These are phyloP conservation scores for Pleomassaria siparia DNA, from an alignment of 2,329 filamentous ascomycete genomes.

Conservation along the genomic window DNA sequence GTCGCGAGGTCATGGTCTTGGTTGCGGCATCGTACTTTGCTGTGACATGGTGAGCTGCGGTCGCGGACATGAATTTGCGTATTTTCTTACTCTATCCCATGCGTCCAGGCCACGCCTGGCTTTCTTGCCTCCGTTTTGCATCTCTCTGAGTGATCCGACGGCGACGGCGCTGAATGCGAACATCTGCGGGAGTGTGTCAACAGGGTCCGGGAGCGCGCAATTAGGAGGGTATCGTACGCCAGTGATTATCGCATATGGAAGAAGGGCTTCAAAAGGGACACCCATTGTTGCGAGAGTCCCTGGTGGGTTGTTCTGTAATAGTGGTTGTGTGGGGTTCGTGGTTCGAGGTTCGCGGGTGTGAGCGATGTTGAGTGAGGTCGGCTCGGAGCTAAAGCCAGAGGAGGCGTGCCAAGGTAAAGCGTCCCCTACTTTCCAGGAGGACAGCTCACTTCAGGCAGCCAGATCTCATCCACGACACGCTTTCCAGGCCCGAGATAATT, in stretches of 20 bases:
- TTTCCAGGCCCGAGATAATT: constrained; percentile 25
- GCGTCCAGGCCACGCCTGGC: constrained; percentile 60
- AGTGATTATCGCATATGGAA: constrained; percentile 66
- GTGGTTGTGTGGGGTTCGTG: constrained; percentile 20
- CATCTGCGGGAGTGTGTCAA: constrained; percentile 50
- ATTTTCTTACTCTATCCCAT: constrained; percentile 63
- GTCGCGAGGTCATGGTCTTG: constrained; percentile 32
- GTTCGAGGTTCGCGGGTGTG: constrained; percentile 12
- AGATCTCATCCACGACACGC: constrained; percentile 29
- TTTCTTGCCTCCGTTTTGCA: constrained; percentile 65
- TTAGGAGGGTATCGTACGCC: constrained; percentile 50
- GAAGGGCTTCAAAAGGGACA: constrained; percentile 66
- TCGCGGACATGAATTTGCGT: constrained; percentile 10
- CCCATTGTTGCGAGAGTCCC: constrained; percentile 54
- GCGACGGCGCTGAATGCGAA: constrained; percentile 62
- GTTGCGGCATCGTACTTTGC: constrained; percentile 55
- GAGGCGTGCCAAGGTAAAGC: constrained; percentile 4
- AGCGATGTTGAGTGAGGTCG: constrained; percentile 16
- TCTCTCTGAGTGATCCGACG: constrained; percentile 59
- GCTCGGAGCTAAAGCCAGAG: constrained; percentile 14
- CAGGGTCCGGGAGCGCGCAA: constrained; percentile 7
- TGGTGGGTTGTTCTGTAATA: constrained; percentile 9
- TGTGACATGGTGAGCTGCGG: constrained; percentile 46
- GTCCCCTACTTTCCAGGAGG: constrained; percentile 23
- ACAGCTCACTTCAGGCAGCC: constrained; percentile 27